Conservation (phyloP, 805 yeast genomes). For the Hanseniaspora vineae region DNA sequence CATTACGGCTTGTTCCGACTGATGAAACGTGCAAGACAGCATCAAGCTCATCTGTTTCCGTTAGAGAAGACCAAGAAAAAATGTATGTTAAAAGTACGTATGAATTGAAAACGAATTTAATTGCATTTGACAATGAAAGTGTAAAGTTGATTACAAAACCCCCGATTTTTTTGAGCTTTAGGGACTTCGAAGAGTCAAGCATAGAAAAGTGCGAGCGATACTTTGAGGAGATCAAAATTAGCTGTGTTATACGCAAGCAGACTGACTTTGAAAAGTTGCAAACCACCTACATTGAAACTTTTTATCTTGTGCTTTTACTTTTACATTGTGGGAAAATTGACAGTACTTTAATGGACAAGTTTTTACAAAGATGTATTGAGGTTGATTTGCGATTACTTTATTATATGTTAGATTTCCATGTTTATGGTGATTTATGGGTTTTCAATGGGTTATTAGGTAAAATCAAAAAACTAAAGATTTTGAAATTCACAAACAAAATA, state of each 20-base stretch:
- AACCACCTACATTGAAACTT: constrained; percentile 10
- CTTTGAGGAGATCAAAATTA: constrained; percentile 3
- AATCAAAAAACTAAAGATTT: constrained; percentile 12
- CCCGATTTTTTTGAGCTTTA: constrained; percentile 14
- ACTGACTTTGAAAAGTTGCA: constrained; percentile 11
- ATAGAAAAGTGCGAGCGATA: constrained; percentile 11
- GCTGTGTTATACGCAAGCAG: not conserved
- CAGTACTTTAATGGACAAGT: constrained; percentile 8
- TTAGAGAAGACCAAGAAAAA: constrained; percentile 16
- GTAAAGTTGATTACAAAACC: constrained; percentile 9
- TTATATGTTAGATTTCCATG: constrained; percentile 13
- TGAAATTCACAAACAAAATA: constrained; percentile 18
- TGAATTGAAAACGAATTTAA: constrained; percentile 10
- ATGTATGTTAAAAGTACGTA: constrained; percentile 11
- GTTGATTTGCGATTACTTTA: constrained; percentile 19
- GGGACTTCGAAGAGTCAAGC: constrained; percentile 12
- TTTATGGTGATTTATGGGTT: constrained; percentile 21
- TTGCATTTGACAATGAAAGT: constrained; percentile 11
- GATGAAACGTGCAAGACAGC: not conserved
- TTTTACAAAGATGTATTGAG: constrained; percentile 10
- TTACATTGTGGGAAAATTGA: constrained; percentile 16
- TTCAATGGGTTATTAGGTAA: constrained; percentile 16
- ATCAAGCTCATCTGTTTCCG: constrained; percentile 4
- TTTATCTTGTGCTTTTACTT: constrained; percentile 13
- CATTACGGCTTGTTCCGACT: constrained; percentile 14